phyloP scores from a whole-genome alignment of 257 asterid species.

The Petrea volubilis region DNA sequence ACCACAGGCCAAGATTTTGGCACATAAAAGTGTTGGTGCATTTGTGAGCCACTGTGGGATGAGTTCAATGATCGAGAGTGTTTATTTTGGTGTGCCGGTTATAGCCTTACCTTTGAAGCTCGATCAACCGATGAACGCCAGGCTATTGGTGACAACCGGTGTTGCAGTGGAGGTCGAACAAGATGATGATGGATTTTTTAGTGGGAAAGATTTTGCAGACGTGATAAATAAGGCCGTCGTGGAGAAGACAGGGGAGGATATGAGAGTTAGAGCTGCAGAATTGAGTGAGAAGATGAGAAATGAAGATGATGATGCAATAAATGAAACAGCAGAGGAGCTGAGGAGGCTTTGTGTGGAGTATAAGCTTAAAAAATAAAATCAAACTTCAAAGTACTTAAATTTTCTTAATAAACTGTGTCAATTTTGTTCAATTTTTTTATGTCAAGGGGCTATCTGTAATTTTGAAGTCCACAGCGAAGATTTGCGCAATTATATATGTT shows the following conservation, averaged over 20 bases:
- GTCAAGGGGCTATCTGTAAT: no score
- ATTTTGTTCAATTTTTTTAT: no score
- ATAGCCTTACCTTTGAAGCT: conserved; percentile 31
- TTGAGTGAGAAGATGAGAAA: conserved; percentile 16
- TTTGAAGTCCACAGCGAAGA: no score
- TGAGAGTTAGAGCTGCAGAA: conserved; percentile 17
- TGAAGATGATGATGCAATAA: conserved; percentile 17
- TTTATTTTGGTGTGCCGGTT: conserved; percentile 32
- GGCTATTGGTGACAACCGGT: conserved; percentile 29
- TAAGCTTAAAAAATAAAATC: background rate
- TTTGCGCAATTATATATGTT: no score
- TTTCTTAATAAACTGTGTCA: no score
- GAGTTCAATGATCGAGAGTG: conserved; percentile 34
- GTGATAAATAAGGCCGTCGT: conserved; percentile 12
- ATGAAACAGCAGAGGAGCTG: conserved; percentile 11
- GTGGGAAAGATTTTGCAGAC: conserved; percentile 12
- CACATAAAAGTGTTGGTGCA: conserved; percentile 32
- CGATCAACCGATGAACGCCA: conserved; percentile 39
- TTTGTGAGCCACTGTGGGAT: conserved; percentile 43
- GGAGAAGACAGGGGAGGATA: conserved; percentile 9
- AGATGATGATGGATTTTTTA: conserved; percentile 12
- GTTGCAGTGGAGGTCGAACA: conserved; percentile 30
- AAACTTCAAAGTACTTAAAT: no score
- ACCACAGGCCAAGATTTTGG: conserved; percentile 30
- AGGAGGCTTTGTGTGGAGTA: conserved; percentile 19